These are phyloP conservation scores for Aspergillus pseudonomiae DNA, from an alignment of 2,329 filamentous ascomycete genomes.

Conservation along the genomic window DNA sequence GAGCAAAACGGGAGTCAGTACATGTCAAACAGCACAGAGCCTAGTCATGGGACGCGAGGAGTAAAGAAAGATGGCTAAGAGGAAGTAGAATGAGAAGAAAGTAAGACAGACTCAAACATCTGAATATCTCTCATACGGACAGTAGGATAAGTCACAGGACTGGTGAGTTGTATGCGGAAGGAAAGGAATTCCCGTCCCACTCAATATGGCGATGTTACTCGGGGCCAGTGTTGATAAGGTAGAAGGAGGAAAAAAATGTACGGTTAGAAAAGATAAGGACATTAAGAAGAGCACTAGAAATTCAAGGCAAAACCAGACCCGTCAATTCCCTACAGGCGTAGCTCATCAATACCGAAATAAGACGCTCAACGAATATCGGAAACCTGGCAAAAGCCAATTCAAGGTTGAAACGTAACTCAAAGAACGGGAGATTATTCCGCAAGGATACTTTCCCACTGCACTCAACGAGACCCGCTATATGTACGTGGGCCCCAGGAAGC, in stretches of 20 bases:
- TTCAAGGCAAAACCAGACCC: conserved; percentile 22
- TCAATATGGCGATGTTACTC: conserved; percentile 15
- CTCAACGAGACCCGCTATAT: conserved; percentile 28
- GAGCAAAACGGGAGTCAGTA: not conserved
- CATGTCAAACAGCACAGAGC: conserved; percentile 5
- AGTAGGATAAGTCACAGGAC: not conserved
- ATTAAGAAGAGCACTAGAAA: conserved; percentile 25
- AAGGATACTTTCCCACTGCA: conserved; percentile 4
- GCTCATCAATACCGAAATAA: conserved; percentile 27
- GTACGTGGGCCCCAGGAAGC: conserved; percentile 33
- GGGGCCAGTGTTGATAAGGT: conserved; percentile 16
- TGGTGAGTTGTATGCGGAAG: conserved; percentile 4
- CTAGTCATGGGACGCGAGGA: not conserved
- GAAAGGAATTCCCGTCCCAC: conserved; percentile 4
- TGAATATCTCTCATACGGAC: conserved; percentile 6
- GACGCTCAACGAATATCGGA: conserved; percentile 26
- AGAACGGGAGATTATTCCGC: conserved; percentile 4
- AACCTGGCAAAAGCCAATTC: conserved; percentile 18
- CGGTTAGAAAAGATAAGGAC: conserved; percentile 17
- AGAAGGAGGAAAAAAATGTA: conserved; percentile 16
- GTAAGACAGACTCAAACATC: conserved; percentile 3
- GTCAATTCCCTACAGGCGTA: conserved; percentile 22
- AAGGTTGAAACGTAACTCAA: conserved; percentile 6
- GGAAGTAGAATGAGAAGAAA: not conserved
- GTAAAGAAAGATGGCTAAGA: not conserved